Evolutionary conservation across 2,329 filamentous ascomycete genomes (phyloP), one percentile per base, ranked within the genome.

Genomic region (Cladosporium sp.): DNA sequence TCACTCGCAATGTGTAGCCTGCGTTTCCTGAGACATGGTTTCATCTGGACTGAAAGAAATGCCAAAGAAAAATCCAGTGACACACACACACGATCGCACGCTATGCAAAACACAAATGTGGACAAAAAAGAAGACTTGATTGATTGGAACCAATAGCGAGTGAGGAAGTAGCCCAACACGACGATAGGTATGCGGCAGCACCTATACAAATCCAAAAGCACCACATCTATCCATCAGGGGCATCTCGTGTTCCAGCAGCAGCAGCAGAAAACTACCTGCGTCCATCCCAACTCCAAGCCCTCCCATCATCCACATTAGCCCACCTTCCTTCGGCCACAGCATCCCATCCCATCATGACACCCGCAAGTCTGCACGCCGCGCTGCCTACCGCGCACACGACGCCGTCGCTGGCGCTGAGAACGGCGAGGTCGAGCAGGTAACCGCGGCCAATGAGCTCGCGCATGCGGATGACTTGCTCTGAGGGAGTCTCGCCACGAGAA

Each of bases 281-380:
- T 41, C 55, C 76, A 68, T 78, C 71, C 76, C 76, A 78, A 34
- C 69, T 74, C 76, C 76, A 78, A 4, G 55, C 57, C 64, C 76
- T 69, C 0, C 84, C 84, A 1, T 89, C 90, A 75, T 94, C 91
- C n/a, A 96, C 86, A 78, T 96, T 96, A 66, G 87, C 83, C 91
- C 92, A 96, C 54, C 83, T 82, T 1, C 82, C 84, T 21, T 83
- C 77, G 38, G 81, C 81, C 68, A 92, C 83, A 34, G 82, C 83
- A 44, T 93, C 89, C 91, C 91, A 93, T 0, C 92, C 92, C 87
- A 95, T 88, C 89, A 96, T 93, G 49, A 96, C 91, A 2, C 87
- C 92, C 68, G 96, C 76, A 63, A 96, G 73, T 26, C 91, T 85
- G 76, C 92, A 96, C 4, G 76, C 81, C 18, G 79, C 76, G 68